Base-by-base conservation (phyloP, 192 early-diverging fungal species). In the Coemansia asiatica region DNA sequence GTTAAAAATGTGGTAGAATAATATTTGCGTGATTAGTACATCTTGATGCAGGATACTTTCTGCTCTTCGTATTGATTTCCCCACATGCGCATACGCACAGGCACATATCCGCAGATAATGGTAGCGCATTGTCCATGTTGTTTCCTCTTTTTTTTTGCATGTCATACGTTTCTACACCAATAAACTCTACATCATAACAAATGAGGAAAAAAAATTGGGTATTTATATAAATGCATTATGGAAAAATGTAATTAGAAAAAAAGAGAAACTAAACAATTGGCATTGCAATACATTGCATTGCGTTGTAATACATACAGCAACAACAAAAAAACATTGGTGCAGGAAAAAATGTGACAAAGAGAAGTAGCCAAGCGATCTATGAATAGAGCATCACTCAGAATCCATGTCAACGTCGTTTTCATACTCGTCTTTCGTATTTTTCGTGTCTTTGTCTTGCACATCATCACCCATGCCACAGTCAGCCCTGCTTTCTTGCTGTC, bases 361-460 rank as follows among this genome's bases (percentile, higher is more conserved):
- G 40, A 2, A 44, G 35, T 10, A 9, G 40, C 2, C 40, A 12
- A 8, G 31, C 31, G n/a, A n/a, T n/a, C n/a, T n/a, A n/a, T 44
- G 40, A 16, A 9, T 13, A 16, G n/a, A n/a, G 40, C 40, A 44
- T 56, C 64, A 72, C 29, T 72, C 64, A 15, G 70, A 66, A 44
- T 72, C 70, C 70, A 72, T 72, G 26, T 56, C 38, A n/a, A 60
- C 54, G 33, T 75, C 67, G 13, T 69, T 59, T 5, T 57, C 66
- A 36, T 63, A 28, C 46, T 66, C 50, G 26, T 28, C 13, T 8
- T 64, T 33, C 29, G 44, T 59, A 36, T 36, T 9, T 8, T 64
- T 33, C 29, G 44, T 59, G 57, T 36, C 6, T 21, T 13, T 59
- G 28, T 57, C 44, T 12, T 18, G 54, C 16, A 38, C 1, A 2